Percentiles rank a stretch among this genome's conserved stretches.
These are phyloP conservation scores for Stipa capillata DNA, from an alignment of 176 grass and related monocot species.

Conservation along the genomic window DNA sequence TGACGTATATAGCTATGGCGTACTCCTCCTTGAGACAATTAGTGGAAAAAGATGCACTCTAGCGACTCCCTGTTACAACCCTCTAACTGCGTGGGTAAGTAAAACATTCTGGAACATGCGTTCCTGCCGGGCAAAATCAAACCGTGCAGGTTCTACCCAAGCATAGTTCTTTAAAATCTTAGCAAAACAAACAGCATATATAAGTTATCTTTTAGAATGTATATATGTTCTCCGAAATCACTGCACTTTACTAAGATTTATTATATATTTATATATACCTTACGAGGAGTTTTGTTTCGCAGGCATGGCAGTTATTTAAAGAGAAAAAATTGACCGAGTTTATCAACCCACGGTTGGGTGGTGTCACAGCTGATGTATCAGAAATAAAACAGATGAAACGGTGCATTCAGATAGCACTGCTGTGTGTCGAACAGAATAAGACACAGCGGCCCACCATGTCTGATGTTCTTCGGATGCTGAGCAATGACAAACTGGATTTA, in stretches of 20 bases:
- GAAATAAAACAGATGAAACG: neutral
- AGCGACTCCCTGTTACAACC: neutral
- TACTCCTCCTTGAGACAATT: constrained; percentile 19
- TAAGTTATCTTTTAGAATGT: neutral
- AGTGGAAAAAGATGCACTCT: neutral
- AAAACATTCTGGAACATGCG: neutral
- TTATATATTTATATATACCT: too few relatives aligned
- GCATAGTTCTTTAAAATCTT: neutral
- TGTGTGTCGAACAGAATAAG: neutral
- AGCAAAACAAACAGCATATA: neutral
- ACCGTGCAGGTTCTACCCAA: neutral
- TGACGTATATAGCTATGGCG: constrained; percentile 20
- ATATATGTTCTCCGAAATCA: neutral
- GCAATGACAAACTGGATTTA: neutral
- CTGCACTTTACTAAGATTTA: too few relatives aligned
- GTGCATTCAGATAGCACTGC: neutral
- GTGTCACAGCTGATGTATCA: neutral
- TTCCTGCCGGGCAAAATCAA: neutral
- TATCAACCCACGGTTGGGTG: neutral
- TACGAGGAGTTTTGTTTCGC: neutral
- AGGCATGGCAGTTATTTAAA: neutral
- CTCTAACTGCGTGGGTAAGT: neutral
- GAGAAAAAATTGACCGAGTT: neutral
- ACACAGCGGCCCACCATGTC: constrained; percentile 1
- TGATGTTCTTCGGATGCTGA: neutral